Percentiles rank a stretch among this genome's conserved stretches.
These are phyloP conservation scores for Trichoderma sp. DNA, from an alignment of 2,329 filamentous ascomycete species.

Conservation along the genomic window DNA sequence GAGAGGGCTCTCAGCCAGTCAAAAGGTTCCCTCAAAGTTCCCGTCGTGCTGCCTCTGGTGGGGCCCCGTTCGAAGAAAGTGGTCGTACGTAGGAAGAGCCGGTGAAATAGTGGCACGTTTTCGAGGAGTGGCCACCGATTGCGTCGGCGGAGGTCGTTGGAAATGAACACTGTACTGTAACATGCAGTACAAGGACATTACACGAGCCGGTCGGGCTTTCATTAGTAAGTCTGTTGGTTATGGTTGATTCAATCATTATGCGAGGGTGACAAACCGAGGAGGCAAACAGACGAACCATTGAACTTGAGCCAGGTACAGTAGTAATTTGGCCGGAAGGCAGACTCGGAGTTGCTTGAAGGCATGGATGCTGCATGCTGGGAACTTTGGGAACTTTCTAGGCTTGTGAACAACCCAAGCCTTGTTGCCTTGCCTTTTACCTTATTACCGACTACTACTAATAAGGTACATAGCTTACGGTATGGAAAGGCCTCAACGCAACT, in stretches of 20 bases:
- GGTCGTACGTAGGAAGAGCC: slow-evolving; percentile 3
- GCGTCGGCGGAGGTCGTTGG: too few relatives aligned
- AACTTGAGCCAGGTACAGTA: too few relatives aligned
- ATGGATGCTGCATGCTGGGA: not conserved
- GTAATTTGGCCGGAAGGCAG: too few relatives aligned
- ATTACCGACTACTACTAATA: too few relatives aligned
- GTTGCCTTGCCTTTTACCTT: too few relatives aligned
- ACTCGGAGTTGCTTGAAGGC: too few relatives aligned
- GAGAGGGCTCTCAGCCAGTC: not conserved
- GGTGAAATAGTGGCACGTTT: slow-evolving; percentile 8
- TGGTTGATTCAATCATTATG: slow-evolving; percentile 1
- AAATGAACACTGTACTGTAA: too few relatives aligned
- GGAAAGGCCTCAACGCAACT: not conserved
- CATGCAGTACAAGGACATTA: too few relatives aligned
- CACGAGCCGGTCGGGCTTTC: too few relatives aligned
- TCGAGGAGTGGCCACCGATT: not conserved
- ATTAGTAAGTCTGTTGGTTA: too few relatives aligned
- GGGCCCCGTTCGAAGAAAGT: not conserved
- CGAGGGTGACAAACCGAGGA: not conserved
- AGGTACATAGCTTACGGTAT: too few relatives aligned
- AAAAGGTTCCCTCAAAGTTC: slow-evolving; percentile 26
- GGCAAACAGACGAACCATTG: not conserved
- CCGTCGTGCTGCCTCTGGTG: not conserved
- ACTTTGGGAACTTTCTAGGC: slow-evolving; percentile 9
- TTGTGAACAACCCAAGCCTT: too few relatives aligned